phyloP scores from a whole-genome alignment of 148 eudicot species.

The Simmondsia chinensis region DNA sequence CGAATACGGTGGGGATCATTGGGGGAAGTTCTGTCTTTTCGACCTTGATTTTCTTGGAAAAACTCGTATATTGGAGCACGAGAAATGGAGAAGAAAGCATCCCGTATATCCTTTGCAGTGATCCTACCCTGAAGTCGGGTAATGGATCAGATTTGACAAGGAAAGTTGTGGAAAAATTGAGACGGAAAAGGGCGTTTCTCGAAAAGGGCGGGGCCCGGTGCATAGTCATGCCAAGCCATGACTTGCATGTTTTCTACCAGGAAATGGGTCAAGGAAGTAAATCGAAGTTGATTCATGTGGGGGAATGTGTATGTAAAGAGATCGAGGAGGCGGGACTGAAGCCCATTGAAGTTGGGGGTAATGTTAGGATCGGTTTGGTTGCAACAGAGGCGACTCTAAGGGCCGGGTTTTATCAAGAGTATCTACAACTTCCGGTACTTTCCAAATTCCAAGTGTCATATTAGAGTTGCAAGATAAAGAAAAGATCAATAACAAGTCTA shows the following conservation, averaged over 20 bases:
- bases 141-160: slow-evolving; percentile 1
- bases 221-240: slow-evolving; percentile 56
- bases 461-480: too few species aligned
- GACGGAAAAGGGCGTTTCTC: slow-evolving; percentile 30
- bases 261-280: slow-evolving; percentile 37
- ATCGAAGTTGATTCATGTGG: slow-evolving; percentile 32
- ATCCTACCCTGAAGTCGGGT: slow-evolving; percentile 20
- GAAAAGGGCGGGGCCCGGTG: slow-evolving; percentile 48
- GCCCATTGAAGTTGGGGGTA: slow-evolving; percentile 47
- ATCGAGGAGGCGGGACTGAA: slow-evolving; percentile 38
- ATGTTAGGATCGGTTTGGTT: slow-evolving; percentile 39
- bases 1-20: slow-evolving; percentile 41
- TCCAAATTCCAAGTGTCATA: too few species aligned
- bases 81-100: slow-evolving; percentile 19
- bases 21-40: slow-evolving; percentile 47
- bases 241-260: slow-evolving; percentile 31
- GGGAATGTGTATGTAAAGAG: slow-evolving; percentile 37
- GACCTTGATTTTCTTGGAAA: slow-evolving; percentile 47
- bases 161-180: slow-evolving; percentile 33
- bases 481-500: too few species aligned
- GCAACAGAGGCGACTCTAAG: slow-evolving; percentile 18
- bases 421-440: slow-evolving; percentile 37
- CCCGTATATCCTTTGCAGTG: slow-evolving; percentile 48
- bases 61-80: slow-evolving; percentile 44
- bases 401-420: slow-evolving; percentile 34